Base-by-base conservation (phyloP, 345 rosid species). In the Eucalyptus viminalis region DNA sequence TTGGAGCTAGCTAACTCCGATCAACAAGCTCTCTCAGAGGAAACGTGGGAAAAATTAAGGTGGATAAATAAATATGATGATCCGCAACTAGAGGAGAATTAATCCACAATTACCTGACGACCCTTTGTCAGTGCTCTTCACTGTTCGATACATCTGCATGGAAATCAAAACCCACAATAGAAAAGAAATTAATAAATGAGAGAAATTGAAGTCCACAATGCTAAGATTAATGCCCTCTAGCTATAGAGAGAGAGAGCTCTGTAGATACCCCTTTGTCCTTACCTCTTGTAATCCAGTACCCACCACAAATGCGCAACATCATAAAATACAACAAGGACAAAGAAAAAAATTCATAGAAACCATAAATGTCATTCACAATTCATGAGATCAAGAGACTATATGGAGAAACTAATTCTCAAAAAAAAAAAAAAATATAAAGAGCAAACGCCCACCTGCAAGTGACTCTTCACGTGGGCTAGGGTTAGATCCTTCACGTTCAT, bases 131-230 rank as follows among this genome's bases (percentile, higher is more conserved):
- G 99, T 96, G 95, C 94, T 95, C 95, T 94, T 98, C 91, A 98
- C 99, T 95, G 99, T 98, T 95, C 99, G 96, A 91, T 98, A 98
- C 99, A 98, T 98, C 99, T 98, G 97, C 97, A 95, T 92, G 91
- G 92, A 91, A 91, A 87, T 89, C 80, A 93, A 80, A 90, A 67
- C 50, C 87, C 69, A 90, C 87, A 47, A 87, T 47, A 88, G 65
- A 80, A 31, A 91, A 87, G 88, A 89, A 86, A 88, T 80, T 62
- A 89, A 10, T 65, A 60, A 67, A 40, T 87, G 81, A 44, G 88
- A 86, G 89, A 40, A 29, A 67, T 72, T 15, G 90, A 92, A 92
- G 91, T 92, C 91, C 90, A 89, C 88, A 88, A 54, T 91, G 90
- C 89, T 87, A 92, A 88, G 93, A 89, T 92, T 93, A 85, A 53